phyloP scores from a whole-genome alignment of 225 moss, liverwort and hornwort genomes.

The Asterella californica region DNA sequence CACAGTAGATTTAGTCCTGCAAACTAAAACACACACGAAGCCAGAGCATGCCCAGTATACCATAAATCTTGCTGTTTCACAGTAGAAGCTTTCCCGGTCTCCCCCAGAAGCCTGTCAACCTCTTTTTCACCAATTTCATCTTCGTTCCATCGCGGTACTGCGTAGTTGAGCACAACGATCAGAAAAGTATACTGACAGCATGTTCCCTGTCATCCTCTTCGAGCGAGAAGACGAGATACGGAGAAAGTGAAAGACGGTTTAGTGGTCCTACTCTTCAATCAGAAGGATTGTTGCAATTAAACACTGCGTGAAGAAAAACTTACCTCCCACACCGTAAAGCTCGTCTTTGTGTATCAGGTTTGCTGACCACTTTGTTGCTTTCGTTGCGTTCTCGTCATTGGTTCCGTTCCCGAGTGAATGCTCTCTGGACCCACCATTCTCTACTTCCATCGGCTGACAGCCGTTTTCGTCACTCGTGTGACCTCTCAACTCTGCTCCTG shows the following conservation, averaged over 20 bases:
- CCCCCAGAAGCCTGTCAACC: conserved; percentile 31
- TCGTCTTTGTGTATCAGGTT: not conserved
- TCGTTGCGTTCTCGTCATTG: conserved; percentile 2
- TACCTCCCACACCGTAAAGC: conserved; percentile 38
- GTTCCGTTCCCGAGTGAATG: not conserved
- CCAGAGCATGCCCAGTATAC: conserved; percentile 24
- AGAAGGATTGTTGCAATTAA: not conserved
- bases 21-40: not conserved
- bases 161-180: not conserved
- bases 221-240: not conserved
- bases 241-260: not conserved
- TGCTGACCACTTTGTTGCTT: not conserved
- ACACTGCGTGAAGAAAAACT: not conserved
- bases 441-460: conserved; percentile 20
- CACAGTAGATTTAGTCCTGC: not conserved
- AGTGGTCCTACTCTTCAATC: not conserved
- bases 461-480: not conserved
- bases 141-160: conserved; percentile 47
- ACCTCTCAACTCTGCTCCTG: conserved; percentile 33
- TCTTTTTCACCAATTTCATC: conserved; percentile 22
- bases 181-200: not conserved
- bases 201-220: too few species aligned
- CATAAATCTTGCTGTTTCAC: conserved; percentile 33
- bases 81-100: conserved; percentile 14
- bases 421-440: conserved; percentile 2